These are phyloP conservation scores for Avena eriantha DNA, from an alignment of 176 grass and related monocot genomes.

Conservation along the genomic window DNA sequence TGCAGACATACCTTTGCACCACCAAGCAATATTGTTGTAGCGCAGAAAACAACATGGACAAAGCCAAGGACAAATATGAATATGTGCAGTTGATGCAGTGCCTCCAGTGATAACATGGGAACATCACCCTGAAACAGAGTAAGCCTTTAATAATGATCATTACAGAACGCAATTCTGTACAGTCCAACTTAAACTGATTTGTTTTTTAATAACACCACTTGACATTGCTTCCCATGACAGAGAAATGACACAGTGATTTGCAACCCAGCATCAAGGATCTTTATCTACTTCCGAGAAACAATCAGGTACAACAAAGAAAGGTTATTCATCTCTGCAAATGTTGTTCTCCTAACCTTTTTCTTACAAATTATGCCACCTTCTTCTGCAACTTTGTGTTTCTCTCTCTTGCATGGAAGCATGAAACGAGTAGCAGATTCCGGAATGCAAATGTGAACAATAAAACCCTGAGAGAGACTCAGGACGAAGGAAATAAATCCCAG, in stretches of 20 bases:
- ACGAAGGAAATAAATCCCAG: conserved; percentile 95
- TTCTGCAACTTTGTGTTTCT: conserved; percentile 24
- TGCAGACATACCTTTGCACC: conserved; percentile 63
- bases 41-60: conserved; percentile 77
- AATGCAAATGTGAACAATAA: conserved; percentile 71
- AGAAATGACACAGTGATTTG: background rate
- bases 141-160: conserved; percentile 11
- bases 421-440: conserved; percentile 44
- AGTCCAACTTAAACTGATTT: background rate
- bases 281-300: conserved; percentile 8
- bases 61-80: conserved; percentile 92
- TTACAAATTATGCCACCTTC: conserved; percentile 48
- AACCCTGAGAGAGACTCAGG: conserved; percentile 70
- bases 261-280: background rate
- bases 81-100: conserved; percentile 89
- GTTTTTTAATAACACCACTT: background rate
- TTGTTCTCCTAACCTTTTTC: conserved; percentile 52
- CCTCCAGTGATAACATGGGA: conserved; percentile 79
- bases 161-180: conserved; percentile 2
- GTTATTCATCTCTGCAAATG: background rate
- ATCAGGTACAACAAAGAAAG: background rate
- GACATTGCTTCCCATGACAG: background rate
- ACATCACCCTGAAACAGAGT: conserved; percentile 73
- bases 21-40: conserved; percentile 82
- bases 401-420: conserved; percentile 85